These are phyloP conservation scores for Colletotrichum liriopes DNA, from an alignment of 2,329 filamentous ascomycete genomes.

Conservation along the genomic window DNA sequence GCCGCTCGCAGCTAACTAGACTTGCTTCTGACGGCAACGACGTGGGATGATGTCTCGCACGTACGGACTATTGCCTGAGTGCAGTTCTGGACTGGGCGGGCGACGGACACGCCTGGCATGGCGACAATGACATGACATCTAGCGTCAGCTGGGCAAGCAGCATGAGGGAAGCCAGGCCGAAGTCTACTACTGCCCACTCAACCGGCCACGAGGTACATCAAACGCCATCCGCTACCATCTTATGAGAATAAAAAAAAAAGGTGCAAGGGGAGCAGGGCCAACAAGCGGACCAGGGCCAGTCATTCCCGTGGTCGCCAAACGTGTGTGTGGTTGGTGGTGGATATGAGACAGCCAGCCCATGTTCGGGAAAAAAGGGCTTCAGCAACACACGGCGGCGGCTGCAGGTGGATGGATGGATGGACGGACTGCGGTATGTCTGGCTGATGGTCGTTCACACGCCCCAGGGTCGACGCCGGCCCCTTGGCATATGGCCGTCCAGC, in stretches of 20 bases:
- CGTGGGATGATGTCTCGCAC: slow-evolving; percentile 34
- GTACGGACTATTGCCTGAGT: slow-evolving; percentile 38
- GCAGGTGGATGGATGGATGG: slow-evolving; percentile 37
- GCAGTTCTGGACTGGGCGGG: slow-evolving; percentile 33
- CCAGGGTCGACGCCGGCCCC: slow-evolving; percentile 25
- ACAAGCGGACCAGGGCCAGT: slow-evolving; percentile 6
- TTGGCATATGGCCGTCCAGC: slow-evolving; percentile 21
- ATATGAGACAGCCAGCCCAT: slow-evolving; percentile 40
- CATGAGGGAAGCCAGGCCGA: slow-evolving; percentile 9
- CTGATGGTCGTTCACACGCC: slow-evolving; percentile 20
- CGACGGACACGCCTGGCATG: slow-evolving; percentile 10
- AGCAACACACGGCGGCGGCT: slow-evolving; percentile 32
- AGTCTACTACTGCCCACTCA: slow-evolving; percentile 27
- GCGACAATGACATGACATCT: slow-evolving; percentile 17
- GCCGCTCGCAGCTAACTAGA: slow-evolving; percentile 14
- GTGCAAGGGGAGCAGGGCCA: slow-evolving; percentile 15
- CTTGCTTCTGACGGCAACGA: slow-evolving; percentile 27
- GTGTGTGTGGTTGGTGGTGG: slow-evolving; percentile 34
- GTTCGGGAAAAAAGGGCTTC: slow-evolving; percentile 26
- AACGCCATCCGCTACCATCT: slow-evolving; percentile 29
- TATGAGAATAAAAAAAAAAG: not conserved
- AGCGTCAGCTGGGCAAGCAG: slow-evolving; percentile 37
- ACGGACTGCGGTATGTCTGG: slow-evolving; percentile 18
- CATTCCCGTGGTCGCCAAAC: slow-evolving; percentile 23
- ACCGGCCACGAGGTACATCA: slow-evolving; percentile 35